Conservation (phyloP, 352 stramenopile genomes). For the Phytophthora agathidicida region DNA sequence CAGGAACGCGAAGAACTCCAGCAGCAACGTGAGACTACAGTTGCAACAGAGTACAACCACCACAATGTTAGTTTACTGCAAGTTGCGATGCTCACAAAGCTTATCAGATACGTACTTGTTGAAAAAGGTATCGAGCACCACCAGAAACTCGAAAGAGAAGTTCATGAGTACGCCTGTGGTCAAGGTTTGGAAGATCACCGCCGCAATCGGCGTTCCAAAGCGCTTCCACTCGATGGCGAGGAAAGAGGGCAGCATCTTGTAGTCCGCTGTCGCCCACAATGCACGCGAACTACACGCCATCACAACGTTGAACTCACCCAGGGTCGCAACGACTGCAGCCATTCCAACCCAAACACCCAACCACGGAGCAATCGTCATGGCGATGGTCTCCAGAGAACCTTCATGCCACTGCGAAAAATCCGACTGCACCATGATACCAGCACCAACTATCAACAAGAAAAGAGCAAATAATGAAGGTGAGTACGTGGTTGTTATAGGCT, state of each 20-base stretch:
- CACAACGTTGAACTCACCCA: conserved; percentile 89
- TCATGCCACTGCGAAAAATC: conserved; percentile 78
- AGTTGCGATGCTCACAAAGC: no score
- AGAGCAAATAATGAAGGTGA: background rate
- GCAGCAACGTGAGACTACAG: conserved; percentile 68
- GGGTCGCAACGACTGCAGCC: conserved; percentile 74
- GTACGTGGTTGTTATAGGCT: background rate
- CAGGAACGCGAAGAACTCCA: conserved; percentile 87
- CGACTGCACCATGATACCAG: conserved; percentile 77
- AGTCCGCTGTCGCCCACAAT: conserved; percentile 82
- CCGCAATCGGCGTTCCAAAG: conserved; percentile 80
- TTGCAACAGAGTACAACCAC: conserved; percentile 3
- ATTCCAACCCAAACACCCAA: conserved; percentile 84
- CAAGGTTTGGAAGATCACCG: conserved; percentile 75
- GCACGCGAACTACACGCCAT: conserved; percentile 86
- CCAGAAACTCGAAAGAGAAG: conserved; percentile 84
- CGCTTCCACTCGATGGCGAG: conserved; percentile 71
- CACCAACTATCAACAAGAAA: conserved; percentile 47
- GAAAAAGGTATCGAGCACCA: conserved; percentile 87
- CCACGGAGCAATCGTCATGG: conserved; percentile 74
- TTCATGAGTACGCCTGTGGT: conserved; percentile 85
- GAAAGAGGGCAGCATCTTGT: conserved; percentile 81
- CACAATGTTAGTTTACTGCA: no score
- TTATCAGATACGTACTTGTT: conserved; percentile 72
- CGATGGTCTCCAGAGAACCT: conserved; percentile 77